Evolutionary conservation across 78 protist species (phyloP), one percentile per base, ranked within the genome.

Genomic region (Planoprotostelium fungivorum): DNA sequence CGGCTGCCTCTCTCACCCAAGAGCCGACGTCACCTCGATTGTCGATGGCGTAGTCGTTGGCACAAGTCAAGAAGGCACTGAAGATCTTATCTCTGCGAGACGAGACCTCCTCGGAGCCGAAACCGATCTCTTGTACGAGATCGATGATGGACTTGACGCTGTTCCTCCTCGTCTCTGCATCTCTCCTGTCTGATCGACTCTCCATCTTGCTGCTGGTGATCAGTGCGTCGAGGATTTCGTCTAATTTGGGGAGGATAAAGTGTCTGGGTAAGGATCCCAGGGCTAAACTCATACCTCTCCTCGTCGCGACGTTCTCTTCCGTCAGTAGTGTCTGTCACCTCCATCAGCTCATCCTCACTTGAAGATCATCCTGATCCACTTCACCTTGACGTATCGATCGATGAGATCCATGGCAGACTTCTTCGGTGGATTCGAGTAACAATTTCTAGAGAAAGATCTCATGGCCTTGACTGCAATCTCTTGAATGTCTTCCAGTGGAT

Each of bases 111-210:
- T 29, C 37, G 34, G 38, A n/a, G 37, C 36, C 28, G 29, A 38
- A n/a, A 0, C 93, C 93, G 36, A 90, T 83, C 1, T 29, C 84
- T n/a, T 86, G 0, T 1, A 87, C 29, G n/a, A 87, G 37, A 1
- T 35, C 25, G 39, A 29, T 35, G 63, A 87, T 1, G 28, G 92
- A 93, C 28, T 28, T 23, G 0, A 95, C 86, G 29, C 97, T 90
- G 86, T 95, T 97, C 29, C 97, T 92, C 31, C 98, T 83, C n/a
- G 97, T 91, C 90, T 96, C 98, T 0, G 97, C 96, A 88, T 97
- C 98, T 23, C 94, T 91, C 34, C 38, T 88, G 83, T 1, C 85
- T 35, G 86, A 87, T 51, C 29, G 34, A 10, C 0, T 35, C 63
- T 36, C 90, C 9, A 34, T 34, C 86, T 10, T 85, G 83, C 1